These are phyloP conservation scores for Microcyclospora tardicrescens DNA, from an alignment of 2,329 filamentous ascomycete genomes.

Conservation along the genomic window DNA sequence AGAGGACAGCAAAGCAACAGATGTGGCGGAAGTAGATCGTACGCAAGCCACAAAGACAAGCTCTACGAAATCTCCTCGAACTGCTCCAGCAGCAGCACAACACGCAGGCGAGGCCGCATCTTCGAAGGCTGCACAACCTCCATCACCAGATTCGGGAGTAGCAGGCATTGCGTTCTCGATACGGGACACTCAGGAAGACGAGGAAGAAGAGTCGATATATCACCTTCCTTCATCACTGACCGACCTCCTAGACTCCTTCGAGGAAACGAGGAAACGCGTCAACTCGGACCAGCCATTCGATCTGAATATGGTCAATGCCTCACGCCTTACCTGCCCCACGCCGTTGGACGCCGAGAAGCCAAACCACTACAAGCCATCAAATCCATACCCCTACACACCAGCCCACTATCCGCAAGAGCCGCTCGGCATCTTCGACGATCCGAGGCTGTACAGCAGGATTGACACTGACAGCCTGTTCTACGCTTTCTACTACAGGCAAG, in stretches of 20 bases:
- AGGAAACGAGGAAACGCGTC: conserved; percentile 62
- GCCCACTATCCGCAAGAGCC: conserved; percentile 86
- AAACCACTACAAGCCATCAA: conserved; percentile 70
- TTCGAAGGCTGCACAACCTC: conserved; percentile 16
- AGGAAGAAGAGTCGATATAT: conserved; percentile 66
- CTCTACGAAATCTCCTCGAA: conserved; percentile 23
- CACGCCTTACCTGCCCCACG: conserved; percentile 61
- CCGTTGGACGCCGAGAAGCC: conserved; percentile 68
- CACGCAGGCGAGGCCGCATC: conserved; percentile 3
- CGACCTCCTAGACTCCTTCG: conserved; percentile 83
- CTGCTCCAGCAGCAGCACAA: conserved; percentile 25
- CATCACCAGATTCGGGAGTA: conserved; percentile 23
- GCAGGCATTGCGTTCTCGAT: conserved; percentile 33
- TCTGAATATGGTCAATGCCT: conserved; percentile 60
- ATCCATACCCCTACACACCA: conserved; percentile 59
- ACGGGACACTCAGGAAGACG: conserved; percentile 38
- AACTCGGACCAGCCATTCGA: conserved; percentile 50
- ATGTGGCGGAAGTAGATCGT: conserved; percentile 3
- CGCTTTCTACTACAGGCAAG: conserved; percentile 97
- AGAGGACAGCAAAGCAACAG: conserved; percentile 15
- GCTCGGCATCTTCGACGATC: conserved; percentile 83
- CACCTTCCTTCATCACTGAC: conserved; percentile 80
- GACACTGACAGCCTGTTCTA: conserved; percentile 97
- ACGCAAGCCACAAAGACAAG: conserved; percentile 3
- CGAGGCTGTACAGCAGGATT: conserved; percentile 72